Base-by-base conservation (phyloP, 2,329 filamentous ascomycete species). In the Hymenoscyphus linearis region DNA sequence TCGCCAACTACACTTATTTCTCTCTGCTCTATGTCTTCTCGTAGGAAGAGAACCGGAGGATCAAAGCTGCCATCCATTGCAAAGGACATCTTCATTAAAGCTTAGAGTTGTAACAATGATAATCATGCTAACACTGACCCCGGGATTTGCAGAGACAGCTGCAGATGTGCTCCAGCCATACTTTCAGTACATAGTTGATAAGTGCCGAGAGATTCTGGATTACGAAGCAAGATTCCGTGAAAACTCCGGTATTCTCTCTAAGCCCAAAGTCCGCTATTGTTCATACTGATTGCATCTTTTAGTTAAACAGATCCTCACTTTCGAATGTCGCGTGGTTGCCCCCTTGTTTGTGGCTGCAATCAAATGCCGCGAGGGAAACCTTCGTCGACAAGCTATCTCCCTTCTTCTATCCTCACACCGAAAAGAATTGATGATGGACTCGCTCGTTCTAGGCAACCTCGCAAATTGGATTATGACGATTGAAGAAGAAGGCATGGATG, bases 401-500 rank as follows among this genome's bases (percentile, higher is more conserved):
- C 75, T 89, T 14, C 73, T 89, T 52, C 76, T 79, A 57, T 83
- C 80, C 64, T 85, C 82, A 65, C 80, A 84, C 22, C 78, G 86
- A 16, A 78, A 85, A 58, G 86, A 89, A 73, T 85, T 83, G 47
- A 85, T 89, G 78, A 88, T 85, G 84, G 85, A 89, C 40, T 68
- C 65, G n/a, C 26, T 64, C 3, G 55, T 67, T 3, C 40, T 61
- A 13, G 69, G 63, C 0, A 62, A 63, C 26, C 61, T 71, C 2
- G 65, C 62, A 2, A 57, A 64, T 35, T 70, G 67, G 66, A 66
- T 70, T 27, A 66, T 70, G 60, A 47, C 40, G 6, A 59, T 72
- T 14, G 70, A 71, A 57, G 63, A 67, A 35, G 64, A 69, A 52
- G 62, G 61, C 26, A 63, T 63, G 47, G 63, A 66, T 58, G 55